Conservation (phyloP, 495 filamentous ascomycete genomes). For the Penicillium parvum region DNA sequence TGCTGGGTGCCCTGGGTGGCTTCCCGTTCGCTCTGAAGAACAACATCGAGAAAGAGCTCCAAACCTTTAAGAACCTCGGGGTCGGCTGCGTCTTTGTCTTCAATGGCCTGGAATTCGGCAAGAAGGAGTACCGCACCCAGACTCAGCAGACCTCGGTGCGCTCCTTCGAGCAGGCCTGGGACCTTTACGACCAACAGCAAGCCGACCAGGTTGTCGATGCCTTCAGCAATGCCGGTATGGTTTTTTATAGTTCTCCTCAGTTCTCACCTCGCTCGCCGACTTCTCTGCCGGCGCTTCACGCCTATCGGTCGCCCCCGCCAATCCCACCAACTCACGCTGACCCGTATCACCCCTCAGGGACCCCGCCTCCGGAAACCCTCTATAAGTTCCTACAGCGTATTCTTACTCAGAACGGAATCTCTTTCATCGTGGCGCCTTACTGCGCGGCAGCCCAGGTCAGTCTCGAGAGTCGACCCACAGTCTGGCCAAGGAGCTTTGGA, state of each 20-base stretch:
- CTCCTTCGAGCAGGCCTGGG: conserved; percentile 67
- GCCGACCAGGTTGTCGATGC: conserved; percentile 72
- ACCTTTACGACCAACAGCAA: conserved; percentile 74
- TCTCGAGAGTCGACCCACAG: background rate
- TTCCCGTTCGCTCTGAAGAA: conserved; percentile 70
- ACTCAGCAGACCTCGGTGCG: conserved; percentile 41
- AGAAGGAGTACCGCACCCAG: conserved; percentile 58
- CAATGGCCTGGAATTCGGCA: conserved; percentile 73
- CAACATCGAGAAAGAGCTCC: conserved; percentile 70
- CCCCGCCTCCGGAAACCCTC: conserved; percentile 54
- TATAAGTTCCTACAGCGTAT: conserved; percentile 72
- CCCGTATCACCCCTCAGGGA: conserved; percentile 35
- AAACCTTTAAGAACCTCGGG: conserved; percentile 54
- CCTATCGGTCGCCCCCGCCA: background rate
- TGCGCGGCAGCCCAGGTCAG: conserved; percentile 82
- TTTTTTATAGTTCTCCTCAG: background rate
- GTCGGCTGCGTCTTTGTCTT: conserved; percentile 82
- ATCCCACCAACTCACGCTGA: conserved; percentile 16
- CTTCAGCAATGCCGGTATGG: conserved; percentile 77
- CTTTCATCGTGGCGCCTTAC: conserved; percentile 86
- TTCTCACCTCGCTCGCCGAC: conserved; percentile 1
- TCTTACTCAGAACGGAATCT: conserved; percentile 61
- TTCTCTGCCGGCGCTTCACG: background rate
- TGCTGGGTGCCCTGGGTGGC: conserved; percentile 86
- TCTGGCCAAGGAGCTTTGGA: background rate